These are phyloP conservation scores for Dioscorea dumetorum DNA, from an alignment of 106 monocot genomes.

Conservation along the genomic window DNA sequence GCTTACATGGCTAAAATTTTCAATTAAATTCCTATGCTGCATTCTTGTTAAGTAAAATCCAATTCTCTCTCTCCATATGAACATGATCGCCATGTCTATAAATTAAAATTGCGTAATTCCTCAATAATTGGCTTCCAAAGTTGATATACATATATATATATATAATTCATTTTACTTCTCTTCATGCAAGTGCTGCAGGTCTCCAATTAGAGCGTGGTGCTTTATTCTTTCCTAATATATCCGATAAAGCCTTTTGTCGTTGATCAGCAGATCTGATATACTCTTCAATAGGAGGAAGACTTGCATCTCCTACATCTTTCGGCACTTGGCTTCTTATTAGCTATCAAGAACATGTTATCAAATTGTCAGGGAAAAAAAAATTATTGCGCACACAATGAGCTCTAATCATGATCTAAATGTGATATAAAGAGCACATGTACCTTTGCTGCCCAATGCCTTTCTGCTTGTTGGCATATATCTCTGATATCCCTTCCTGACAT, in stretches of 20 bases:
- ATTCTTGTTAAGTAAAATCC: no score
- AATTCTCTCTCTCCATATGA: no score
- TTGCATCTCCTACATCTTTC: constrained; percentile 14
- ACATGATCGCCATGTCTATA: no score
- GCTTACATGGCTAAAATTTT: no score
- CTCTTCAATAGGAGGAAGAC: constrained; percentile 68
- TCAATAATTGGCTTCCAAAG: no score
- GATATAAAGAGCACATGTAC: constrained; percentile 11
- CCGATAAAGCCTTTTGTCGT: constrained; percentile 28
- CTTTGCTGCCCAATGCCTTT: constrained; percentile 95
- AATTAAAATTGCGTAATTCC: no score
- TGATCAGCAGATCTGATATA: constrained; percentile 67
- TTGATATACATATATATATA: no score
- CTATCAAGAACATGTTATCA: constrained; percentile 5
- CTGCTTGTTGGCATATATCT: constrained; percentile 93
- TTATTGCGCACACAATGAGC: not conserved
- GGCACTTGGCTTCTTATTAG: constrained; percentile 67
- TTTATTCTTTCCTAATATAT: constrained; percentile 14
- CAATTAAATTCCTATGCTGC: no score
- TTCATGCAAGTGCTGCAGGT: constrained; percentile 20
- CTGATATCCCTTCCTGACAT: constrained; percentile 97
- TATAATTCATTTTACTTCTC: not conserved
- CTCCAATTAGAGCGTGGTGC: constrained; percentile 8
- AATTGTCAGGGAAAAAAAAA: not conserved
- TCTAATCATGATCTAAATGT: not conserved